phyloP scores from a whole-genome alignment of 177 flowering plant genomes.

The Vitis hybrid region DNA sequence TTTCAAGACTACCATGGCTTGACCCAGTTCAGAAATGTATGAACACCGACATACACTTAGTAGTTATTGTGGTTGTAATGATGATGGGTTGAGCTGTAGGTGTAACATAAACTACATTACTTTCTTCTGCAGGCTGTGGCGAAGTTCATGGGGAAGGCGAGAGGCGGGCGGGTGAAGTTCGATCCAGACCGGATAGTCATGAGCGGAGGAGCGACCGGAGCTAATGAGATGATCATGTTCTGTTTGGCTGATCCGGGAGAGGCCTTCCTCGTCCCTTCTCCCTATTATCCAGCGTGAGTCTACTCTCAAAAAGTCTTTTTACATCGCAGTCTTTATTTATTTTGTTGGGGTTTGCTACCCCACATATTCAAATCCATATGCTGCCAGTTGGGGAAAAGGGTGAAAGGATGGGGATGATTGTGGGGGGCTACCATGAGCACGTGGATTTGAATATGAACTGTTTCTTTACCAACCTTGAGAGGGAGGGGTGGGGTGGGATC shows the following conservation, averaged over 20 bases:
- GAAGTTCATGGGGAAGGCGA: conserved; percentile 43
- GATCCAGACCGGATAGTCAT: conserved; percentile 49
- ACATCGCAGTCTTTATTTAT: neutral
- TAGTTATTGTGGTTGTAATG: neutral
- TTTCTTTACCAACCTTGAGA: no score
- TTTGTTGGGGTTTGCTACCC: no score
- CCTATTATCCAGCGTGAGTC: conserved; percentile 50
- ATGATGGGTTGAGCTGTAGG: no score
- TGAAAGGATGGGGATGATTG: no score
- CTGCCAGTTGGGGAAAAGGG: no score
- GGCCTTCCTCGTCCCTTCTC: conserved; percentile 52
- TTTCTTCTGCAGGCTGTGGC: conserved; percentile 36
- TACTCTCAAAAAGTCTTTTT: neutral
- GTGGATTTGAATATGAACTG: no score
- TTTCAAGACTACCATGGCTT: conserved; percentile 58
- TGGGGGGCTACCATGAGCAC: no score
- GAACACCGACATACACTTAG: neutral
- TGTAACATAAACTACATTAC: neutral
- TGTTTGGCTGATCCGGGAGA: conserved; percentile 57
- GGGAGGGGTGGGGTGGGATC: no score
- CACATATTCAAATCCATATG: no score
- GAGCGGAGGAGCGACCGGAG: conserved; percentile 63
- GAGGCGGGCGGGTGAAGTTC: conserved; percentile 39
- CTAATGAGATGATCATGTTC: conserved; percentile 38
- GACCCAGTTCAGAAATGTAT: conserved; percentile 38